Percentiles rank a stretch among this genome's conserved stretches.
These are phyloP conservation scores for Coniella lustricola DNA, from an alignment of 2,329 filamentous ascomycete genomes.

Conservation along the genomic window DNA sequence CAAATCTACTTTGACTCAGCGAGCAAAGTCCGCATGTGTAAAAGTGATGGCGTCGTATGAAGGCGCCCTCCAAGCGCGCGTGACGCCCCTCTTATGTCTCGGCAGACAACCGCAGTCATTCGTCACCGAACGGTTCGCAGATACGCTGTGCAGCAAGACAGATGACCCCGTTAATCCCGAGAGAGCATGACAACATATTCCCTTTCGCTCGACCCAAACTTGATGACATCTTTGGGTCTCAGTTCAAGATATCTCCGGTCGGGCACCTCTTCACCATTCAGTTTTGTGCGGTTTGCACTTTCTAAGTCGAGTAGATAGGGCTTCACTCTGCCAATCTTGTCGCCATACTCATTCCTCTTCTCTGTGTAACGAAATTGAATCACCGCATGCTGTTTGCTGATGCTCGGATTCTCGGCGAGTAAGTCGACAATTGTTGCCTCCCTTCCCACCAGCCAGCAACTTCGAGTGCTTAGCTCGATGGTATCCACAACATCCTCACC, in stretches of 20 bases:
- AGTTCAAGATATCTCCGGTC: conserved; percentile 78
- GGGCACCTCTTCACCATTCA: conserved; percentile 71
- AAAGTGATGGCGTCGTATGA: no score
- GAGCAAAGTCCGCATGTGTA: no score
- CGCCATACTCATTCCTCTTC: conserved; percentile 79
- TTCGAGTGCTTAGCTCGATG: conserved; percentile 65
- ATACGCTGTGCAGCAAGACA: background rate
- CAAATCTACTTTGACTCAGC: background rate
- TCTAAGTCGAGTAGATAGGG: conserved; percentile 93
- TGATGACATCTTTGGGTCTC: conserved; percentile 79
- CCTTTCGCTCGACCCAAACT: conserved; percentile 78
- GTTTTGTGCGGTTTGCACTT: conserved; percentile 79
- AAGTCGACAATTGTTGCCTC: conserved; percentile 78
- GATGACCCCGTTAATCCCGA: conserved; percentile 27
- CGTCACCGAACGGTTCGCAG: background rate
- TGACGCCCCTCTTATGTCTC: conserved; percentile 1
- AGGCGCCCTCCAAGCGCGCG: background rate
- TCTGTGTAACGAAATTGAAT: conserved; percentile 86
- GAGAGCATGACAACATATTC: conserved; percentile 94
- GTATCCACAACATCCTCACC: conserved; percentile 73
- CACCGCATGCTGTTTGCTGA: conserved; percentile 92
- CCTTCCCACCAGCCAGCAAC: conserved; percentile 85
- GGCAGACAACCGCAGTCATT: conserved; percentile 5
- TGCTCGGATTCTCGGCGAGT: conserved; percentile 79
- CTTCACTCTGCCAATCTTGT: conserved; percentile 69